Evolutionary conservation across 1,284 basidiomycete genomes (phyloP).

Genomic region (Fomitopsis betulina): DNA sequence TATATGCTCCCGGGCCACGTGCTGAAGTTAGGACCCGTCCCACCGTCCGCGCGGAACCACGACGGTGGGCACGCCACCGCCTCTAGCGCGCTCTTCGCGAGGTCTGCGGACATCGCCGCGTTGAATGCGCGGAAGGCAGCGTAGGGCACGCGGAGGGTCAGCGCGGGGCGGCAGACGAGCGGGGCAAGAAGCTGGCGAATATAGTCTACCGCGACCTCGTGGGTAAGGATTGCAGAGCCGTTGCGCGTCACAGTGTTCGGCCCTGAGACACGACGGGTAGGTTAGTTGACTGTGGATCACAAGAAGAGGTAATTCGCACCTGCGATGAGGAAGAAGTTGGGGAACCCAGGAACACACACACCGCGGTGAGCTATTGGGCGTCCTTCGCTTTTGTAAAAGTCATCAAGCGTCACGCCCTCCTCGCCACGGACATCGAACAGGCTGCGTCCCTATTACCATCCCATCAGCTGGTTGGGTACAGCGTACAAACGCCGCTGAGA

Average conservation of each 20-base stretch:
- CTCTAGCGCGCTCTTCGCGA: conserved; percentile 28
- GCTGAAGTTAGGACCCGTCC: conserved; percentile 28
- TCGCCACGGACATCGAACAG: conserved; percentile 25
- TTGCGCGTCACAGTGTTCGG: conserved; percentile 44
- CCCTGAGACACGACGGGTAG: conserved; percentile 25
- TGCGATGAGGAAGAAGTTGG: conserved; percentile 30
- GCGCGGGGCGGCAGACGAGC: conserved; percentile 21
- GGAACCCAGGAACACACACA: conserved; percentile 31
- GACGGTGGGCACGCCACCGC: conserved; percentile 34
- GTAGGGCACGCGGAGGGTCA: conserved; percentile 7
- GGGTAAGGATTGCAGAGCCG: conserved; percentile 40
- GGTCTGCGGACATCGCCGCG: conserved; percentile 20
- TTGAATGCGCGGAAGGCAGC: conserved; percentile 37
- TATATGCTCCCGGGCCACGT: conserved; percentile 35
- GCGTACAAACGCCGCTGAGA: background rate
- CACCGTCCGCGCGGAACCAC: conserved; percentile 33
- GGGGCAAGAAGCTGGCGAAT: conserved; percentile 36
- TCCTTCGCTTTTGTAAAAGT: conserved; percentile 30
- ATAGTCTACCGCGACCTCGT: conserved; percentile 40
- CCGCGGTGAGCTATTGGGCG: conserved; percentile 34
- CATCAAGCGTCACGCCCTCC: conserved; percentile 23
- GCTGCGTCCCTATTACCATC: conserved; percentile 20
- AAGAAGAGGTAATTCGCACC: background rate
- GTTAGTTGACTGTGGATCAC: background rate
- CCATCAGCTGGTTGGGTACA: background rate